Base-by-base conservation (phyloP, 2,329 filamentous ascomycete species). In the Juglanconis sp. region DNA sequence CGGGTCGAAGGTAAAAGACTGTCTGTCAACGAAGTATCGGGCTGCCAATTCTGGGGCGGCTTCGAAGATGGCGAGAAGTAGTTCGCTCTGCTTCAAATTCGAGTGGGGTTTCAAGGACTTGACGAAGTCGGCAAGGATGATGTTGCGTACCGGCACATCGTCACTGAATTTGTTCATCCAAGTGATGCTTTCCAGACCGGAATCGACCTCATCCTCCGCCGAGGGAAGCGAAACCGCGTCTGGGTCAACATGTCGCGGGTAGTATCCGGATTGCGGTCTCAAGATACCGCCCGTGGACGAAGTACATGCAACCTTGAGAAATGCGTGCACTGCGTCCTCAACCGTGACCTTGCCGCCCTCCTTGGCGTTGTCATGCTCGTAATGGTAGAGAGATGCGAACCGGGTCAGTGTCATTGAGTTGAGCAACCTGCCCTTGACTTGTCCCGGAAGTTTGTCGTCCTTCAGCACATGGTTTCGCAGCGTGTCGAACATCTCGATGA, bases 11-110 rank as follows among this genome's bases (percentile, higher is more conserved):
- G 88, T 86, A 68, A 98, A 95, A 57, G 88, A 85, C 62, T 84
- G 87, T 69, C 92, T 93, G 70, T 85, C 87, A 48, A 87, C 80
- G 70, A 96, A 98, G 72, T 96, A 99, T 68, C 92, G 87, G 48
- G 92, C 89, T 1, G 96, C 85, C 3, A 98, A 81, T 73, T 98
- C 95, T 0, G 96, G 94, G 0, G 89, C 91, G 7, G 85, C 85
- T 63, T 81, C 81, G 70, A 99, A 96, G 38, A 96, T 92, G 3
- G 87, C 81, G 4, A 94, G 77, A 2, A 96, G 76, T 9, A 99
- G 82, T 67, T 96, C 89, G 66, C 88, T 90, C 70, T 99, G 93
- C 63, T 89, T 84, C 38, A 85, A 81, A 73, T 87, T 92, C 35
- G 90, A 88, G 80, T 96, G 94, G 6, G 95, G 94, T 6, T 91